phyloP scores from a whole-genome alignment of 768 basidiomycete genomes.

The Lactifluus hygrophoroides region DNA sequence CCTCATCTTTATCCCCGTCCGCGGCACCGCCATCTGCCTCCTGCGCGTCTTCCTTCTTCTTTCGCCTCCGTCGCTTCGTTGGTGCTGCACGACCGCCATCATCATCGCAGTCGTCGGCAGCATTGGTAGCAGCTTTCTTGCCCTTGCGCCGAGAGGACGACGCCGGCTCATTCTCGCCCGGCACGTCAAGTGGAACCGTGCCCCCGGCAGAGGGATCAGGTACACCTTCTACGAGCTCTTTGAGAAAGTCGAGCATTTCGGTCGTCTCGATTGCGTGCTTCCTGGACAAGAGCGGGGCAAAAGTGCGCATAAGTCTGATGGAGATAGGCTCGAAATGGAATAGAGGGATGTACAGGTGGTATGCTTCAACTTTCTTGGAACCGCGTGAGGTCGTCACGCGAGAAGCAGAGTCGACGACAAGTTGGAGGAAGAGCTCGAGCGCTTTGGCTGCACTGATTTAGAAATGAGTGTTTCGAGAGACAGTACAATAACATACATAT shows the following conservation, averaged over 20 bases:
- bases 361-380: constrained; percentile 83
- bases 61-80: constrained; percentile 42
- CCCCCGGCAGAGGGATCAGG: constrained; percentile 84
- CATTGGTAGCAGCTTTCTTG: constrained; percentile 43
- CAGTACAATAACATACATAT: constrained; percentile 61
- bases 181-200: constrained; percentile 62
- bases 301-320: neutral
- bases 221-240: constrained; percentile 79
- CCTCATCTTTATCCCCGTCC: constrained; percentile 31
- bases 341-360: constrained; percentile 69
- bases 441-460: constrained; percentile 63
- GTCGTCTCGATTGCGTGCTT: constrained; percentile 88
- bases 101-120: constrained; percentile 27
- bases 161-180: constrained; percentile 49
- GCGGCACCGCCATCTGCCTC: constrained; percentile 26
- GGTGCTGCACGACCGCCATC: constrained; percentile 31
- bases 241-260: constrained; percentile 88
- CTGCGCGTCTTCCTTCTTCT: constrained; percentile 37
- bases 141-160: constrained; percentile 46
- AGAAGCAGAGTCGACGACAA: constrained; percentile 74
- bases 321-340: neutral
- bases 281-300: constrained; percentile 33
- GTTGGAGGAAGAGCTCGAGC: constrained; percentile 81
- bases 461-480: neutral
- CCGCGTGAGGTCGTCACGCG: constrained; percentile 73